phyloP scores from a whole-genome alignment of 2,329 filamentous ascomycete species.

The Neoarthrinium moseri region DNA sequence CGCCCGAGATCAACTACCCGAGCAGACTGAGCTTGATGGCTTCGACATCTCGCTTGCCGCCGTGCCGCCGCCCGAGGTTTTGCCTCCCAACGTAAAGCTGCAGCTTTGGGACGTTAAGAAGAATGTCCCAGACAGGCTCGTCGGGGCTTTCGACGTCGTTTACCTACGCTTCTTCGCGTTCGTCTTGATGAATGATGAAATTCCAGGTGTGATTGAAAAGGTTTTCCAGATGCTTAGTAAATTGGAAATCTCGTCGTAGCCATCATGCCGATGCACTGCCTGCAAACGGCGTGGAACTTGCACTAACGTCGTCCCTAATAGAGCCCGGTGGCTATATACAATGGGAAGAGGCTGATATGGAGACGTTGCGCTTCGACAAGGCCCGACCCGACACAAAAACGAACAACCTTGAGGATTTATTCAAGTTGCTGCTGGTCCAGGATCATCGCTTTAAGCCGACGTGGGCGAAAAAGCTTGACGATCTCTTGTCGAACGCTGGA shows the following conservation, averaged over 20 bases:
- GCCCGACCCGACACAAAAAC: slow-evolving; percentile 7
- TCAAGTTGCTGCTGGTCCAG: slow-evolving; percentile 8
- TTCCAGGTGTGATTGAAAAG: slow-evolving; percentile 1
- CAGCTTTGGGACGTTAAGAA: background rate
- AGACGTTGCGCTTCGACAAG: slow-evolving; percentile 12
- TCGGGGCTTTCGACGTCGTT: background rate
- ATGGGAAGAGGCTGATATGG: slow-evolving; percentile 16
- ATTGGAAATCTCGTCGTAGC: background rate
- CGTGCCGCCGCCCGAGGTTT: slow-evolving; percentile 13
- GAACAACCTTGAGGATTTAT: slow-evolving; percentile 4
- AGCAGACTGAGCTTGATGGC: slow-evolving; percentile 15
- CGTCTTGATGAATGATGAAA: background rate
- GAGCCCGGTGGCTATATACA: slow-evolving; percentile 19
- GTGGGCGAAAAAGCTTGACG: slow-evolving; percentile 1
- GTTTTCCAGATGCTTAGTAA: slow-evolving; percentile 18
- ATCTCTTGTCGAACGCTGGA: slow-evolving; percentile 9
- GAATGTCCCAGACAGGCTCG: background rate
- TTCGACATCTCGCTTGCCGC: slow-evolving; percentile 22
- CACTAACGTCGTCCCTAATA: too few species aligned
- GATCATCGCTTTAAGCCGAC: slow-evolving; percentile 12
- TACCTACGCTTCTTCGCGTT: background rate
- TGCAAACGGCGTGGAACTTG: too few species aligned
- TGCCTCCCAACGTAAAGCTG: slow-evolving; percentile 11
- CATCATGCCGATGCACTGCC: background rate
- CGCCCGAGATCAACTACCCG: background rate